Base-by-base conservation (phyloP, 495 filamentous ascomycete genomes). In the Penicillium crystallinum region DNA sequence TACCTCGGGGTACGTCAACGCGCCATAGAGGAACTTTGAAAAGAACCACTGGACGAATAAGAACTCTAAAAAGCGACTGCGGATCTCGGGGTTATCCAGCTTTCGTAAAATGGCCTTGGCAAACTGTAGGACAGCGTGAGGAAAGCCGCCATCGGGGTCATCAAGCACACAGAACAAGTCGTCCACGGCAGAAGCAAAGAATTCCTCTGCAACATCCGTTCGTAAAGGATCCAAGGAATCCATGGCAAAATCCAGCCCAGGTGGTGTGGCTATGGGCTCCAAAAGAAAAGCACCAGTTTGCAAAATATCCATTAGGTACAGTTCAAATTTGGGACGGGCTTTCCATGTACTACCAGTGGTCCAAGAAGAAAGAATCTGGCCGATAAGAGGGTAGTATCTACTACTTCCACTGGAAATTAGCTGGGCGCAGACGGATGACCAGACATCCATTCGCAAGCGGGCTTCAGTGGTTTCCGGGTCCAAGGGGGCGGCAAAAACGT, bases 41-140 rank as follows among this genome's bases (percentile, higher is more conserved):
- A 97, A 96, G 57, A 95, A 86, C 86, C 91, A 98, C 62, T 91
- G 90, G 43, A 85, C 82, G 55, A 95, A 84, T 51, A 97, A 77
- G 72, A 90, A 92, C 58, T 81, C 81, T 52, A 86, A 77, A 34
- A 89, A 89, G 50, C 79, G 81, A 51, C 84, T 81, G 55, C 87
- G 83, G 49, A 75, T 81, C 53, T 87, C 85, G 45, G 78, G 80
- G 55, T 76, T 75, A 37, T 89, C 82, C 52, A 97, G 70, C 62
- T 89, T 91, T 52, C 79, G 77, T 6, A 95, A 71, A 54, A 96
- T 88, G 54, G 88, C 87, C 70, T 84, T 86, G 47, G 88, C 85
- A 55, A 97, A 80, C 61, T 89, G 84, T 55, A 95, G 68, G 33
- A 91, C 85, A 40, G 89, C 85, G 61, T 87, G 83, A 17, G 93